A percentile compares a stretch with the other conserved stretches of the same genome.
phyloP scores from a whole-genome alignment of 1,139 yeast species.

The Debaryomyces singareniensis region DNA sequence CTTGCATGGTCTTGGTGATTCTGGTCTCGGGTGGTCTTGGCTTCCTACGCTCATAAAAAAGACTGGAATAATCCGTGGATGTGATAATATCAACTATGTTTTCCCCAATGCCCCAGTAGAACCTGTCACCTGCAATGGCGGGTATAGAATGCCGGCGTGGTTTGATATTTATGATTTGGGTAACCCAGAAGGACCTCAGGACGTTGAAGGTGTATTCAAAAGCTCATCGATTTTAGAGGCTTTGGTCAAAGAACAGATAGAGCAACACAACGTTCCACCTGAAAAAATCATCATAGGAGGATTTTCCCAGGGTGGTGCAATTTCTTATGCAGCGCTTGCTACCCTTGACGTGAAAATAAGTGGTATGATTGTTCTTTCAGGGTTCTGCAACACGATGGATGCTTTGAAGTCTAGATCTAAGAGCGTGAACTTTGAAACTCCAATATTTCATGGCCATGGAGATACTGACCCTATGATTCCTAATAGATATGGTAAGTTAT shows the following conservation, averaged over 20 bases:
- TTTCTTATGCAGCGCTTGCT: constrained; percentile 53
- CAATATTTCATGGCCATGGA: constrained; percentile 89
- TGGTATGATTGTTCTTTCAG: constrained; percentile 74
- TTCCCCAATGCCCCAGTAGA: constrained; percentile 83
- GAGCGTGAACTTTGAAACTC: constrained; percentile 52
- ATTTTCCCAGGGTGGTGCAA: constrained; percentile 89
- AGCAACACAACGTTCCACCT: constrained; percentile 52
- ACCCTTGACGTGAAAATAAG: constrained; percentile 57
- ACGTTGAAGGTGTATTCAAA: constrained; percentile 56
- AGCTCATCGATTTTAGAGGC: constrained; percentile 48
- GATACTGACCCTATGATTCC: constrained; percentile 63
- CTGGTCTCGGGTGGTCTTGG: constrained; percentile 87
- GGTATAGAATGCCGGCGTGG: constrained; percentile 77
- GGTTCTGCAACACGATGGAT: constrained; percentile 58
- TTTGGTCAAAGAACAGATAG: constrained; percentile 58
- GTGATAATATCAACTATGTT: constrained; percentile 63
- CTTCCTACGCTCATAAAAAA: constrained; percentile 47
- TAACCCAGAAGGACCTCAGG: constrained; percentile 44
- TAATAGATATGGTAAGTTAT: constrained; percentile 38
- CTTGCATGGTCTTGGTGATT: constrained; percentile 88
- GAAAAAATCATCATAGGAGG: constrained; percentile 84
- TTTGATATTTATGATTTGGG: constrained; percentile 67
- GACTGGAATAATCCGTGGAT: constrained; percentile 36
- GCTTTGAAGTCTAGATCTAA: constrained; percentile 24
- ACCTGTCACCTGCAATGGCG: constrained; percentile 65